These are phyloP conservation scores for Globisporangium cylindrosporum DNA, from an alignment of 352 stramenopile species.

Conservation along the genomic window DNA sequence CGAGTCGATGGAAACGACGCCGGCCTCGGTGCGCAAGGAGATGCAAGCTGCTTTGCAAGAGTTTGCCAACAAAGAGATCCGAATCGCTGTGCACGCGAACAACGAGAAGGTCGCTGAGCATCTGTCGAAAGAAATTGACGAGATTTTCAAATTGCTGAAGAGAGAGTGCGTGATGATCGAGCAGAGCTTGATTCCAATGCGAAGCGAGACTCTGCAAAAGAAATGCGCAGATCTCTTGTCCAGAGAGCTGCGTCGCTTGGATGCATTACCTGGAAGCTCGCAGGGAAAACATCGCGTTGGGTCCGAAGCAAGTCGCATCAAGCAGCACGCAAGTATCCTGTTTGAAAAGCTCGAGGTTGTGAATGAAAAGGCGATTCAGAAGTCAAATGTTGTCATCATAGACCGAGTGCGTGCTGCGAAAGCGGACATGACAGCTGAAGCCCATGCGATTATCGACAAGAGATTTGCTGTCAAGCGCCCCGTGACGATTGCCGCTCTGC, in stretches of 20 bases:
- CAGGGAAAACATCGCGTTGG: slow-evolving; percentile 47
- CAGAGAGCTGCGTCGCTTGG: slow-evolving; percentile 42
- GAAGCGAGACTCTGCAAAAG: slow-evolving; percentile 42
- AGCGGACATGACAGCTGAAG: slow-evolving; percentile 52
- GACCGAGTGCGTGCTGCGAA: slow-evolving; percentile 58
- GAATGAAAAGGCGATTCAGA: slow-evolving; percentile 73
- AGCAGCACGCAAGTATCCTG: slow-evolving; percentile 55
- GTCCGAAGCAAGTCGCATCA: slow-evolving; percentile 50
- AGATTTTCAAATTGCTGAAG: slow-evolving; percentile 51
- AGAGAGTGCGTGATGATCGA: slow-evolving; percentile 58
- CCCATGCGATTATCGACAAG: slow-evolving; percentile 59
- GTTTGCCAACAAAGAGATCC: slow-evolving; percentile 69
- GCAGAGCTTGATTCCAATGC: slow-evolving; percentile 58
- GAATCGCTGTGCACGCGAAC: slow-evolving; percentile 63
- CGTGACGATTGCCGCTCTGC: slow-evolving; percentile 56
- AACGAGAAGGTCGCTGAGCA: slow-evolving; percentile 56
- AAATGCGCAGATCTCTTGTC: slow-evolving; percentile 49
- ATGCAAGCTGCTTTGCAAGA: slow-evolving; percentile 45
- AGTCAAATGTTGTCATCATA: slow-evolving; percentile 42
- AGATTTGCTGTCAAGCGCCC: slow-evolving; percentile 45
- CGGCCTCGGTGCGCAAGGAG: slow-evolving; percentile 55
- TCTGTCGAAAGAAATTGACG: slow-evolving; percentile 55
- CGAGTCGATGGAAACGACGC: slow-evolving; percentile 47
- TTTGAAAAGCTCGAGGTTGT: slow-evolving; percentile 74
- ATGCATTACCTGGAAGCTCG: slow-evolving; percentile 46